Evolutionary conservation across 345 rosid genomes (phyloP), one percentile per base, ranked within the genome.

Genomic region (Moringa oleifera): DNA sequence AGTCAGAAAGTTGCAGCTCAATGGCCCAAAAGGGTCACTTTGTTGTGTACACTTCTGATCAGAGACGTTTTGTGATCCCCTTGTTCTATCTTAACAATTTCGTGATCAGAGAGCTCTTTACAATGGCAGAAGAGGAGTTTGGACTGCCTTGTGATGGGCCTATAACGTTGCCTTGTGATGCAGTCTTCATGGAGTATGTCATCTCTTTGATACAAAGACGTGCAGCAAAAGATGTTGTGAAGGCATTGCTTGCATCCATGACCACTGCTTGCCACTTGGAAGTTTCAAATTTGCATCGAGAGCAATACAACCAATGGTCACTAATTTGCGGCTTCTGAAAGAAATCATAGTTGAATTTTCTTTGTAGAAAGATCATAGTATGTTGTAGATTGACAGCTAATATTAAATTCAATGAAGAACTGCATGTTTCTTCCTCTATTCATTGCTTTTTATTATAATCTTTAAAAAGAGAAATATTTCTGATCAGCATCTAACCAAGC

Each of bases 91-190:
- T 79, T 4, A 66, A 41, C 52, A 64, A 68, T 50, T 23, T 47
- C 8, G 19, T 76, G 20, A 33, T 79, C 45, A 64, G 67, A 65
- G 78, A 79, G 33, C 72, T 81, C 50, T 65, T 79, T 22, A 74
- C 31, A 19, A 71, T 79, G 31, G 50, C 79, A 13, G 83, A 69
- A 62, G 79, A 78, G 63, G 83, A 71, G 55, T 73, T 73, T 19
- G 73, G 83, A 4, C 57, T 78, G 0, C 68, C 78, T 0, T 46
- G 52, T 0, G 58, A 55, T 9, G 69, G 76, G 45, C 80, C 73
- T 0, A 77, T 80, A 65, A 76, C 62, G 3, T 58, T 78, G 51
- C 71, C 79, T 10, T 71, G 69, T 10, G 73, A 83, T 59, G 62
- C 70, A 0, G 28, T 2, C 7, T 72, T 73, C 51, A 0, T 78